Evolutionary conservation across 148 eudicot genomes (phyloP), one percentile per base, ranked within the genome.

Genomic region (Agrostemma githago): DNA sequence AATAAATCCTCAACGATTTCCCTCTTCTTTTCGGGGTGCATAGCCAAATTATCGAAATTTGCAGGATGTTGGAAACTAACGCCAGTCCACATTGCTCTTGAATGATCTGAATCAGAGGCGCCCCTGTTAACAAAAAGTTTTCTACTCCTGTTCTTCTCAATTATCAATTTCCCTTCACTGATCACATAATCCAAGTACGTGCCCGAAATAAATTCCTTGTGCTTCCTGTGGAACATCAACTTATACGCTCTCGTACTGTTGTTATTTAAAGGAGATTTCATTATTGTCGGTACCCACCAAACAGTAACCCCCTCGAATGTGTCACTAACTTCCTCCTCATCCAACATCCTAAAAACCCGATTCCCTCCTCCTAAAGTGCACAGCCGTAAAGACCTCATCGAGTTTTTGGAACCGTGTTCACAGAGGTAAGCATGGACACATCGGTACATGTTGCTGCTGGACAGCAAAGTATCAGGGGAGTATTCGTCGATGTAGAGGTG

Each of bases 1-100:
- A 76, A 42, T 9, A 76, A 16, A 68, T 76, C 78, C 46, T 69
- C 72, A 7, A 76, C 51, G 42, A 76, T 76, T 37, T 68, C 73
- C n/a, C 42, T 67, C 40, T 76, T 76, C 54, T 68, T 68, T 4
- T 7, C 65, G 1, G 73, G 72, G 6, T 76, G 58, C 66, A 76
- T 58, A 5, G 78, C 78, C 21, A 76, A 57, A 5, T 46, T 66
- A 12, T 76, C 78, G 6, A 76, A 76, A 20, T 14, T 76, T 8
- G 72, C 78, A 4, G 78, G 78, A 11, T 76, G 78, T 12, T 67
- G 10, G 43, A 76, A 76, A 9, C 12, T 21, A 16, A 68, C 78
- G 43, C 19, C 2, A 7, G 19, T 68, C 78, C 78, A 74, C 12
- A 12, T 0, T 11, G 0, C 2, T 9, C 3, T 14, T 6, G 69